Conservation (phyloP, 208 protist genomes). For the Leishmania mexicana region DNA sequence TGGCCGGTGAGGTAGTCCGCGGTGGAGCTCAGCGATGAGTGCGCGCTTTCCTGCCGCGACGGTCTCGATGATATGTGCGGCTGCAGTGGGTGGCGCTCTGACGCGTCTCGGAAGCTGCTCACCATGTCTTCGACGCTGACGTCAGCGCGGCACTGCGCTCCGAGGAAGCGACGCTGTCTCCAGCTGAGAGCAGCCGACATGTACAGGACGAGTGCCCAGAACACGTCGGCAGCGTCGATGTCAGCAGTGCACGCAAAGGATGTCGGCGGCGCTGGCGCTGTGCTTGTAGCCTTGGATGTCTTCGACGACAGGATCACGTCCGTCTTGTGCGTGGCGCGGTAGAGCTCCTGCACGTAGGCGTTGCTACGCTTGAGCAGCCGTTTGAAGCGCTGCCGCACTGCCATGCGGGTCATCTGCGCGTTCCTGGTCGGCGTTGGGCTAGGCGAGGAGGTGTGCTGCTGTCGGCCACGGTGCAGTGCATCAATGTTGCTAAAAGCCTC, state of each 20-base stretch:
- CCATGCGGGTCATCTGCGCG: neutral
- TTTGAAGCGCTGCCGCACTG: slow-evolving; percentile 5
- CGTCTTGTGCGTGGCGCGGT: neutral
- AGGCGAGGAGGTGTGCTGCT: neutral
- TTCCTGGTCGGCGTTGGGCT: neutral
- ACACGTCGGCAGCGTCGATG: slow-evolving; percentile 19
- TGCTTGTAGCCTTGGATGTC: neutral
- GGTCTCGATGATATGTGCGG: neutral
- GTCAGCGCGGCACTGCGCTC: neutral
- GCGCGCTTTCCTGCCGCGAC: slow-evolving; percentile 1
- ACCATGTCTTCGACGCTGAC: slow-evolving; percentile 6
- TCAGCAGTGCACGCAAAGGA: neutral
- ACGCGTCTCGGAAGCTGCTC: slow-evolving; percentile 9
- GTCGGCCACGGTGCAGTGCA: neutral
- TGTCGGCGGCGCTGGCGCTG: neutral
- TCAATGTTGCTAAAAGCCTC: neutral
- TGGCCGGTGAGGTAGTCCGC: neutral
- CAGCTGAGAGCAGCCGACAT: slow-evolving; percentile 19
- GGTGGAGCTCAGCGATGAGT: slow-evolving; percentile 2
- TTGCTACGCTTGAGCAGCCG: neutral
- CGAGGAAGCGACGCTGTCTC: slow-evolving; percentile 4
- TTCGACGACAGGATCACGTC: neutral
- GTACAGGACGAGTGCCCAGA: slow-evolving; percentile 25
- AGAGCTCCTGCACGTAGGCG: neutral
- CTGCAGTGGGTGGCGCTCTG: neutral